Base-by-base conservation (phyloP, 371 early-diverging fungal species). In the Mortierella sp. region DNA sequence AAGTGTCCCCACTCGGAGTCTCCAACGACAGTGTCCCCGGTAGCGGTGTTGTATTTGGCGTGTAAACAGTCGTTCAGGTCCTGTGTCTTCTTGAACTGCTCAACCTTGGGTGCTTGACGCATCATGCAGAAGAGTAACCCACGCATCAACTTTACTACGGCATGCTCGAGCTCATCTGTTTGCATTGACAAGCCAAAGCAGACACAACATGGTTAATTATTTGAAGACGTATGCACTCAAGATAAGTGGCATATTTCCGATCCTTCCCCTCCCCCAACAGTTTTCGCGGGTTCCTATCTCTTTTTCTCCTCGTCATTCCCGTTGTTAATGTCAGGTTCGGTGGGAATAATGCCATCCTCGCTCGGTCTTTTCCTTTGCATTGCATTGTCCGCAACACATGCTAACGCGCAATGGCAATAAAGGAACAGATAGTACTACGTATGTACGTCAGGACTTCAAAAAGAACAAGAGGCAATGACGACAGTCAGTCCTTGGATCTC, bases 71-170 rank as follows among this genome's bases (percentile, higher is more conserved):
- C 92, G 54, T 89, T 84, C 9, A 93, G 76, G 10, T 89, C 78
- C 87, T 96, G 97, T 1, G 95, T 94, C 82, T 95, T 91, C 88
- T 96, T 96, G 89, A 96, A 96, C 71, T 89, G 87, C 81, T 96
- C 97, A 0, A 96, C 95, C 83, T 97, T 97, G 70, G 88, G 85
- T 8, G 96, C 92, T 84, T 97, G 97, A 13, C 96, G 92, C 96
- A 97, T 96, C 96, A 97, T 97, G 28, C 93, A 84, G 80, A 93
- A 94, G n/a, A 97, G 89, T 44, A 97, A 82, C 21, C 97, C 97
- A 9, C 96, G 90, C 96, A 95, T 95, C 78, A 95, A 87, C 88
- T 97, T 97, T 81, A 96, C 90, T 57, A 96, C 96, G 9, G 96
- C 91, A 84, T 96, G 95, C 80, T 97, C 96, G 38, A 97, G 91